Base-by-base conservation (phyloP, 768 basidiomycete species). In the Dioszegia hungarica region DNA sequence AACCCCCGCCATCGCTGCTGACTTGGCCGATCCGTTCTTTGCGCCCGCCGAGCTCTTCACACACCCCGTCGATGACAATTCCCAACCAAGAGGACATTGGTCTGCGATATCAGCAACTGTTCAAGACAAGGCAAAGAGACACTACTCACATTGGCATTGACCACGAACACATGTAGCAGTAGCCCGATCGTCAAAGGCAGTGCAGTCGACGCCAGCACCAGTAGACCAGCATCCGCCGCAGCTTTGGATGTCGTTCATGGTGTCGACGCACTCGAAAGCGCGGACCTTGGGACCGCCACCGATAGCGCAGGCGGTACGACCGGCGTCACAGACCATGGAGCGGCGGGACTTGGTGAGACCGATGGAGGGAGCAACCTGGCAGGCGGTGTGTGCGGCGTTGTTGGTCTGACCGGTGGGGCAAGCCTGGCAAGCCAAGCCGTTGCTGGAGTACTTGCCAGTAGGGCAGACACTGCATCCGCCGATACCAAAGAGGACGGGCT, bases 191-290 rank as follows among this genome's bases (percentile, higher is more conserved):
- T 54, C 52, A 31, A 54, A 54, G 17, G 52, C 40, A 2, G 52
- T 54, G 25, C 52, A 54, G 31, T 54, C 52, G 10, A 54, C 52
- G 3, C 52, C 52, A 31, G 38, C 31, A 2, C 41, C 41, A 20
- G 28, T 44, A 41, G 38, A 41, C 38, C 39, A 45, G 28, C 52
- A 54, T 10, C 52, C 52, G 25, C 52, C 52, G 33, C 52, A 54
- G 19, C 19, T 22, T 33, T 54, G 52, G n/a, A 54, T 54, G 25
- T 54, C 52, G 24, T 54, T 54, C 41, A 22, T 31, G 20, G 40
- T 54, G 31, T 54, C 52, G 19, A 54, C 52, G 33, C 52, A 54
- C 34, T 54, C 52, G 41, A 41, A 54, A 28, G 41, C 52, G 10
- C 38, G 41, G 20, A 28, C 15, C 29, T 28, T 39, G 19, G 17